Conservation (phyloP, 73 alveolate species). For the Tetrahymena elliotti region DNA sequence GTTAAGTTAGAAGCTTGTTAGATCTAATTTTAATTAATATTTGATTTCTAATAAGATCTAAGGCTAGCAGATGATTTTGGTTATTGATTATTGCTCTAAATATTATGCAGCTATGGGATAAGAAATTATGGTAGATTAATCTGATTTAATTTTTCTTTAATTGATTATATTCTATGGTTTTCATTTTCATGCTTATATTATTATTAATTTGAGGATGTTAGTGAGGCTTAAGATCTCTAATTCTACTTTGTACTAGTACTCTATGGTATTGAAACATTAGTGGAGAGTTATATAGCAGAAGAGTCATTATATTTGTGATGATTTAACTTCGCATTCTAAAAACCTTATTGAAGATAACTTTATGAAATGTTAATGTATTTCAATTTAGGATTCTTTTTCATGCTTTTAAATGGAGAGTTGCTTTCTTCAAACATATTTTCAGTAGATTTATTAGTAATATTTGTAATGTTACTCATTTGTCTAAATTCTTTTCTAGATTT, state of each 20-base stretch:
- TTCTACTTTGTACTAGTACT: not conserved
- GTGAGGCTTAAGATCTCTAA: not conserved
- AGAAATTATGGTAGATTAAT: not conserved
- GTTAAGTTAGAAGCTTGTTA: not conserved
- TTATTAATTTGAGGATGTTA: not conserved
- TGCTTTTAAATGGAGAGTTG: not conserved
- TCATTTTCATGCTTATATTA: not conserved
- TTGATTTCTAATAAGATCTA: not conserved
- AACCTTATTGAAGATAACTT: not conserved
- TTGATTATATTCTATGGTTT: not conserved
- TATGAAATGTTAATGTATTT: not conserved
- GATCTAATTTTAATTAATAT: too few species aligned
- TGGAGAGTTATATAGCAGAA: not conserved
- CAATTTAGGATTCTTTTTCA: not conserved
- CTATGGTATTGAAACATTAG: not conserved
- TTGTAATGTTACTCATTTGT: not conserved
- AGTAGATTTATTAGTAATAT: not conserved
- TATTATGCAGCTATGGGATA: not conserved
- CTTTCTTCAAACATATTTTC: not conserved
- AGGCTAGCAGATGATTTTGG: not conserved
- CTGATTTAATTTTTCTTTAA: not conserved
- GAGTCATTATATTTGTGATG: not conserved
- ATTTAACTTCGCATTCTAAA: not conserved
- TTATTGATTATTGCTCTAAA: not conserved
- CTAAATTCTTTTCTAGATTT: not conserved